A percentile compares a stretch with the other conserved stretches of the same genome.
Evolutionary conservation across 768 basidiomycete genomes (phyloP).

Genomic region (Clitopilus passeckerianus): DNA sequence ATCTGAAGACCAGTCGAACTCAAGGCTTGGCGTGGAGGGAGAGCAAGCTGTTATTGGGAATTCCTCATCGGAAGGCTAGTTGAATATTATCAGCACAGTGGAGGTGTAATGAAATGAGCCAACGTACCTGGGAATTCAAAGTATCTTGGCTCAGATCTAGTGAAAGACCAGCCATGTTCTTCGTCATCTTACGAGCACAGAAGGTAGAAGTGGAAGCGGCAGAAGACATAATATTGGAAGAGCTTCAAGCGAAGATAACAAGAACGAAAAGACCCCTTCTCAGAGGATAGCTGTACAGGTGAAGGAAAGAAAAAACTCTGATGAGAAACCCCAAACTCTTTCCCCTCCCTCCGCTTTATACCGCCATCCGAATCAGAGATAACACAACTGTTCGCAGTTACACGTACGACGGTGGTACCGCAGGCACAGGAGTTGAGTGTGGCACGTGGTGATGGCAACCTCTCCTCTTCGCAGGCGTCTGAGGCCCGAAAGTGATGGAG

Average conservation of each 20-base stretch:
- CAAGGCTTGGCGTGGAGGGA: slow-evolving; percentile 5
- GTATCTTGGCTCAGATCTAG: not conserved
- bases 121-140: not conserved
- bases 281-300: not conserved
- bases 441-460: not conserved
- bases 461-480: not conserved
- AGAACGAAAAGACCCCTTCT: slow-evolving; percentile 1
- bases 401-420: not conserved
- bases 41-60: slow-evolving; percentile 1
- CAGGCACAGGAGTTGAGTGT: not conserved
- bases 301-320: not conserved
- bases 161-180: slow-evolving; percentile 12
- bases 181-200: slow-evolving; percentile 6
- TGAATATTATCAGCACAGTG: not conserved
- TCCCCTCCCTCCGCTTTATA: not conserved
- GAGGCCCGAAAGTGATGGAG: not conserved
- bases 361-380: not conserved
- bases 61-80: not conserved
- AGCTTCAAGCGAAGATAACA: not conserved
- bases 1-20: not conserved
- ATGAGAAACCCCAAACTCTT: not conserved
- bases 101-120: not conserved
- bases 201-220: slow-evolving; percentile 9
- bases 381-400: slow-evolving; percentile 12
- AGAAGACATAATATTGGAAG: slow-evolving; percentile 8